phyloP scores from a whole-genome alignment of 148 eudicot genomes.

The Heliamphora exappendiculata region DNA sequence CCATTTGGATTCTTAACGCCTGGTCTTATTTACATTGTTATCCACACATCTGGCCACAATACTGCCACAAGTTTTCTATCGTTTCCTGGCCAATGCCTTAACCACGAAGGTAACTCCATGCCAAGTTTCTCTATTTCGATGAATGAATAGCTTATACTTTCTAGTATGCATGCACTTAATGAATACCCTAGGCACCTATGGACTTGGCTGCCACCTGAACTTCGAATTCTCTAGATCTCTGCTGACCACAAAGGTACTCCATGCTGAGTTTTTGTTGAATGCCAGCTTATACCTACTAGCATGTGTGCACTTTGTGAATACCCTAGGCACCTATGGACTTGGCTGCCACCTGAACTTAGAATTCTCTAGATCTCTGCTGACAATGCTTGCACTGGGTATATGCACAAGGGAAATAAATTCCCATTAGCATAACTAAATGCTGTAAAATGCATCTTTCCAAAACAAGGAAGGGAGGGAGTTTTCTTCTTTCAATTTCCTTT shows the following conservation, averaged over 20 bases:
- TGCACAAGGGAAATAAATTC: not conserved
- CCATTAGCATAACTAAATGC: not conserved
- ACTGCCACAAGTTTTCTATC: not conserved
- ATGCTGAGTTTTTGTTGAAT: not conserved
- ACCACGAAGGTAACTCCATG: not conserved
- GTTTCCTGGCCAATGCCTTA: no score
- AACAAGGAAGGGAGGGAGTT: no score
- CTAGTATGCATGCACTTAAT: not conserved
- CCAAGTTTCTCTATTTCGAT: not conserved
- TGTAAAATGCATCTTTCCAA: not conserved
- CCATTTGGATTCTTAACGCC: not conserved
- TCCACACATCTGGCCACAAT: not conserved
- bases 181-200: not conserved
- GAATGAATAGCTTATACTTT: not conserved
- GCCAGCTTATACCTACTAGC: not conserved
- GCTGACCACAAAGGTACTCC: not conserved
- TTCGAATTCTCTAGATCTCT: not conserved
- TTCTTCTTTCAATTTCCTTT: no score
- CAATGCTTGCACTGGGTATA: not conserved
- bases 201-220: not conserved
- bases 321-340: not conserved
- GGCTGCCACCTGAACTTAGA: not conserved
- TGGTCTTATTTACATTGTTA: not conserved
- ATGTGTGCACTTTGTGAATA: not conserved
- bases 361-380: not conserved